Percentiles rank a stretch among this genome's conserved stretches.
Conservation (phyloP, 208 protist genomes). For the Phytomonas sp. region DNA sequence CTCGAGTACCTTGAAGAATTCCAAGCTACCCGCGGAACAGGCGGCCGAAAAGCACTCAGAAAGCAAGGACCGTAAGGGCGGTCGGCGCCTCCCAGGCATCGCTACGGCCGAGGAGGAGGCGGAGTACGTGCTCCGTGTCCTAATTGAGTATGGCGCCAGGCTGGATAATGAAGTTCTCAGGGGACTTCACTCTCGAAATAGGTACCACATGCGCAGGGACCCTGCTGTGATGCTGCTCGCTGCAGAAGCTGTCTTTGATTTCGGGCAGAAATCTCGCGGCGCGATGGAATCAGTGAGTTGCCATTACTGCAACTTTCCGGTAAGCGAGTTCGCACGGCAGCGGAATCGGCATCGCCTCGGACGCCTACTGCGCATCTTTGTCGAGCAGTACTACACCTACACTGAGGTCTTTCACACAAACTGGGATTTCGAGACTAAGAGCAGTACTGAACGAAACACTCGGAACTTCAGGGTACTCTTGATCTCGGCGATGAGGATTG, state of each 20-base stretch:
- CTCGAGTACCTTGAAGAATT: slow-evolving; percentile 8
- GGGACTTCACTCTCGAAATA: slow-evolving; percentile 10
- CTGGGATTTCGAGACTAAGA: slow-evolving; percentile 26
- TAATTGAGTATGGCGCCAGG: slow-evolving; percentile 37
- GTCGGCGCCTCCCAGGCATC: slow-evolving; percentile 13
- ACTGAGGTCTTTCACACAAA: slow-evolving; percentile 21
- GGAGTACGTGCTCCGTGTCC: slow-evolving; percentile 49
- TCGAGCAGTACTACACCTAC: slow-evolving; percentile 51
- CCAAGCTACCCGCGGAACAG: background rate
- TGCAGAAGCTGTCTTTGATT: slow-evolving; percentile 27
- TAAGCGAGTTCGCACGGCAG: background rate
- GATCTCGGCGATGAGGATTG: slow-evolving; percentile 55
- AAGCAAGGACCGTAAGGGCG: slow-evolving; percentile 13
- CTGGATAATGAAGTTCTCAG: slow-evolving; percentile 50
- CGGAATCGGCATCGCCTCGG: background rate
- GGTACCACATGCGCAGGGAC: background rate
- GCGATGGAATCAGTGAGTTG: slow-evolving; percentile 35
- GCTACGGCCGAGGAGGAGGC: slow-evolving; percentile 44
- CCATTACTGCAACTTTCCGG: slow-evolving; percentile 1
- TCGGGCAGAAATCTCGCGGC: slow-evolving; percentile 26
- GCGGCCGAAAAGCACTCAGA: slow-evolving; percentile 9
- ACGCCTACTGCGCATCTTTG: slow-evolving; percentile 31
- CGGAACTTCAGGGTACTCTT: slow-evolving; percentile 31
- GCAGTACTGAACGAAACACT: slow-evolving; percentile 8
- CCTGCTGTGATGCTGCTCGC: slow-evolving; percentile 3